Percentiles rank a stretch among this genome's conserved stretches.
Evolutionary conservation across 1,284 basidiomycete species (phyloP).

Genomic region (Boletus mariae): DNA sequence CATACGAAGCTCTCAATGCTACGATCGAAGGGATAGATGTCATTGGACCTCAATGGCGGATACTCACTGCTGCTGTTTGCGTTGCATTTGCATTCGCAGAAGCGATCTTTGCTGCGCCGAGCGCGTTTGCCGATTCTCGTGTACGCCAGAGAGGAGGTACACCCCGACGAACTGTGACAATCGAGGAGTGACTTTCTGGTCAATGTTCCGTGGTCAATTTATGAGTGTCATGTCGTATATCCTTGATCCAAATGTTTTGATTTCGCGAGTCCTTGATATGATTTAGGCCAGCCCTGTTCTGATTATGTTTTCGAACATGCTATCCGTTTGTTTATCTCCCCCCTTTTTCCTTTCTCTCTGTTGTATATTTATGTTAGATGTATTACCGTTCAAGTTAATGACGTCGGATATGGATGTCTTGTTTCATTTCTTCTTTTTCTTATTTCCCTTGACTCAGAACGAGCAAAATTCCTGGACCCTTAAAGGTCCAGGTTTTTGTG

Average conservation of each 20-base stretch:
- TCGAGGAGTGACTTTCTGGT: slow-evolving; percentile 17
- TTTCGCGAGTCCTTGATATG: neutral
- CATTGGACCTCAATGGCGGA: slow-evolving; percentile 49
- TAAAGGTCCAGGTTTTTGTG: too few species aligned
- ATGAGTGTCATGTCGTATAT: slow-evolving; percentile 1
- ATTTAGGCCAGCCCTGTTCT: slow-evolving; percentile 12
- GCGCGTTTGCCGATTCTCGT: slow-evolving; percentile 32
- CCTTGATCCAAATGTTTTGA: neutral
- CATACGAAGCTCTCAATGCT: slow-evolving; percentile 33
- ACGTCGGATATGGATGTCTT: slow-evolving; percentile 1
- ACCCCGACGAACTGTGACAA: slow-evolving; percentile 19
- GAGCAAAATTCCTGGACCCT: neutral
- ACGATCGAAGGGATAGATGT: slow-evolving; percentile 41
- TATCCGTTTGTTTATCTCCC: slow-evolving; percentile 11
- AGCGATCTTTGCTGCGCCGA: slow-evolving; percentile 39
- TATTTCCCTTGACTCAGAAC: neutral
- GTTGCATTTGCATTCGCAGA: slow-evolving; percentile 64
- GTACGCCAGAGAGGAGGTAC: slow-evolving; percentile 23
- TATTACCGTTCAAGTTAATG: slow-evolving; percentile 13
- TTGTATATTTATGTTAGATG: slow-evolving; percentile 22
- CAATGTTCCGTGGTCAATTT: neutral
- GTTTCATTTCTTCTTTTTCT: neutral
- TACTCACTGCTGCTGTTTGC: slow-evolving; percentile 48
- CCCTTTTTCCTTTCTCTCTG: neutral
- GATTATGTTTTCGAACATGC: slow-evolving; percentile 14